phyloP scores from a whole-genome alignment of 768 basidiomycete genomes.

The Sarcodon sp. region DNA sequence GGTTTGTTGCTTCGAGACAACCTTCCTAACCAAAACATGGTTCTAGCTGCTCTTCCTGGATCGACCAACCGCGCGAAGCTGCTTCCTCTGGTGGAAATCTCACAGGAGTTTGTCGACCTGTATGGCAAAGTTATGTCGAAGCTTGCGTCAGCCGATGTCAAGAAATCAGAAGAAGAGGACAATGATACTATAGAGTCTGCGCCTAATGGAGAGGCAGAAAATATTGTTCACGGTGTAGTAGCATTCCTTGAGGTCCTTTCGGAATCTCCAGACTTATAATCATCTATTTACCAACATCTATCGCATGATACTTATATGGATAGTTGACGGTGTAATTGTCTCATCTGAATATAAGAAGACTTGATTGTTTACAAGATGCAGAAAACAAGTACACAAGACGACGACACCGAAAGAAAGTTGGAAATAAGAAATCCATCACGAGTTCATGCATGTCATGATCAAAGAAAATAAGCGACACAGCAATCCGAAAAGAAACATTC shows the following conservation, averaged over 20 bases:
- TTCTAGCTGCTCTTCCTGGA: conserved; percentile 24
- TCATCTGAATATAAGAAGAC: too few relatives aligned
- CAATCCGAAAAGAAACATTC: too few relatives aligned
- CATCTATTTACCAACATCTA: too few relatives aligned
- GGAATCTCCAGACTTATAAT: conserved; percentile 3
- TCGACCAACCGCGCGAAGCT: conserved; percentile 16
- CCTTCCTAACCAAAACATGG: conserved; percentile 16
- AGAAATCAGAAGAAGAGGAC: conserved; percentile 1
- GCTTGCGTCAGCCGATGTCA: conserved; percentile 10
- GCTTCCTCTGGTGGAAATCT: conserved; percentile 19
- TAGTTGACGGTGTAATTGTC: too few relatives aligned
- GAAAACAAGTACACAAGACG: too few relatives aligned
- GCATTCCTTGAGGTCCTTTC: conserved; percentile 34
- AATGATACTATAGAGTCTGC: conserved; percentile 7
- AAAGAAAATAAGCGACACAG: background rate
- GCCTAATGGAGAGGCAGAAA: conserved; percentile 14
- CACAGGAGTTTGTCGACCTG: conserved; percentile 27
- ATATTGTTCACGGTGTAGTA: conserved; percentile 29
- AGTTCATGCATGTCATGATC: background rate
- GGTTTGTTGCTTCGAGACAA: conserved; percentile 31
- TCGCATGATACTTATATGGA: too few relatives aligned
- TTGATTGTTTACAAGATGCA: too few relatives aligned
- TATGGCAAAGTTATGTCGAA: conserved; percentile 22
- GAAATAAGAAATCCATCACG: too few relatives aligned
- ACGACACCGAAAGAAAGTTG: too few relatives aligned